These are phyloP conservation scores for Gossypium sturtianum DNA, from an alignment of 345 rosid genomes.

Conservation along the genomic window DNA sequence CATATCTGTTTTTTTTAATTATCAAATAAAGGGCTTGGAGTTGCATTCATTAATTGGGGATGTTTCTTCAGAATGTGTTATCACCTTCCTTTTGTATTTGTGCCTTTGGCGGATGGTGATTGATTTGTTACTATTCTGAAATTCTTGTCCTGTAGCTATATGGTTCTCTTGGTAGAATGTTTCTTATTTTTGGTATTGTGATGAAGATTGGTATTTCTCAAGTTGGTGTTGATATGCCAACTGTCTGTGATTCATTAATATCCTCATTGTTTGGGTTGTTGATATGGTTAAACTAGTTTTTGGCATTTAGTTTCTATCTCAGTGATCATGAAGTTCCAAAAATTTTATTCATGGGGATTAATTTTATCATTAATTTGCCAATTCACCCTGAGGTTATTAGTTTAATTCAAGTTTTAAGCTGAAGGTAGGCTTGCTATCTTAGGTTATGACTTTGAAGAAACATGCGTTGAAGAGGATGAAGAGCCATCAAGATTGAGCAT, in stretches of 20 bases:
- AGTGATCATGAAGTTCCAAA: conserved; percentile 8
- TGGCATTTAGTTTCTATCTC: background rate
- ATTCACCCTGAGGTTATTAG: background rate
- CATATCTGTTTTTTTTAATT: background rate
- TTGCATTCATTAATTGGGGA: background rate
- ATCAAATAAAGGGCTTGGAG: background rate
- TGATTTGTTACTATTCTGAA: background rate
- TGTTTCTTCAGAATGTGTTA: conserved; percentile 10
- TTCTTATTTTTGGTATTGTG: background rate
- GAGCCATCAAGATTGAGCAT: conserved; percentile 47
- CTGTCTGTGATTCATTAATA: background rate
- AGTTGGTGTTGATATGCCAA: background rate
- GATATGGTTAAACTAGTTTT: background rate
- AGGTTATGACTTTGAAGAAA: conserved; percentile 73
- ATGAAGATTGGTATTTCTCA: background rate
- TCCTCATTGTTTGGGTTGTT: conserved; percentile 1
- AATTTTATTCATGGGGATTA: background rate
- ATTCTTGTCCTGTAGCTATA: background rate
- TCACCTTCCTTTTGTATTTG: background rate
- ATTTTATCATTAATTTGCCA: background rate
- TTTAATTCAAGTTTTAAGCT: conserved; percentile 9
- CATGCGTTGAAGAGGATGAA: conserved; percentile 65
- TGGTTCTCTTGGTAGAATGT: background rate
- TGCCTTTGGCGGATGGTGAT: conserved; percentile 1
- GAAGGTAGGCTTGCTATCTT: conserved; percentile 18